Percentiles rank a stretch among this genome's conserved stretches.
Evolutionary conservation across 1,284 basidiomycete species (phyloP).

Genomic region (Erythrobasidium hasegawianum): DNA sequence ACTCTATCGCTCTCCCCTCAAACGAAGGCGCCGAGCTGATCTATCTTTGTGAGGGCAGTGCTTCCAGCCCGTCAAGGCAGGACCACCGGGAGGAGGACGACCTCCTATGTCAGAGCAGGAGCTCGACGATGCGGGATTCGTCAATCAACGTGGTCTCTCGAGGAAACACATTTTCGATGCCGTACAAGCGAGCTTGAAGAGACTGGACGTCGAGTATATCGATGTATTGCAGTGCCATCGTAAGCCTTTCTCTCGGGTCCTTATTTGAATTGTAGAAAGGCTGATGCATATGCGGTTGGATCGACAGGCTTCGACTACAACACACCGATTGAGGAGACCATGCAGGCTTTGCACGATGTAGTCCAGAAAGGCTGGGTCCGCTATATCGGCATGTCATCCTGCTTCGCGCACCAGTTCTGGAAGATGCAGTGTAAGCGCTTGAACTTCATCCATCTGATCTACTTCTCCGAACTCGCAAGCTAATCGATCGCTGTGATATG

Average conservation of each 20-base stretch:
- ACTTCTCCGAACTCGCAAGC: too few species aligned
- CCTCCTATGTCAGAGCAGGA: constrained; percentile 14
- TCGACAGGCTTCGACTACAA: constrained; percentile 60
- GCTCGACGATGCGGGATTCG: constrained; percentile 35
- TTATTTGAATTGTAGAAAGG: not conserved
- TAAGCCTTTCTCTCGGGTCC: too few species aligned
- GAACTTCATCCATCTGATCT: not conserved
- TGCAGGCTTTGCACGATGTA: constrained; percentile 67
- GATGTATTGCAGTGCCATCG: constrained; percentile 37
- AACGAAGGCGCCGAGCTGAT: not conserved
- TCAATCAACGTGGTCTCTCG: constrained; percentile 45
- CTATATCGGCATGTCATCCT: constrained; percentile 61
- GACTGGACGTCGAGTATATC: constrained; percentile 44
- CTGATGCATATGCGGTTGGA: constrained; percentile 66
- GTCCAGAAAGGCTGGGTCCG: constrained; percentile 57
- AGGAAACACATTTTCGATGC: constrained; percentile 36
- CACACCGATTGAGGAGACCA: constrained; percentile 57
- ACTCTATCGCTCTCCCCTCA: not conserved
- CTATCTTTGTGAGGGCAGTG: not conserved
- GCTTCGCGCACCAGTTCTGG: constrained; percentile 51
- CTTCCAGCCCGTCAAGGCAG: constrained; percentile 16
- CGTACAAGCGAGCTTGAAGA: constrained; percentile 24
- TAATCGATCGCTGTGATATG: not conserved
- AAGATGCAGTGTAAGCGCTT: constrained; percentile 66
- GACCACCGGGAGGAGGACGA: constrained; percentile 9